phyloP scores from a whole-genome alignment of 2,329 filamentous ascomycete genomes.

The Achaetomium macrosporum region DNA sequence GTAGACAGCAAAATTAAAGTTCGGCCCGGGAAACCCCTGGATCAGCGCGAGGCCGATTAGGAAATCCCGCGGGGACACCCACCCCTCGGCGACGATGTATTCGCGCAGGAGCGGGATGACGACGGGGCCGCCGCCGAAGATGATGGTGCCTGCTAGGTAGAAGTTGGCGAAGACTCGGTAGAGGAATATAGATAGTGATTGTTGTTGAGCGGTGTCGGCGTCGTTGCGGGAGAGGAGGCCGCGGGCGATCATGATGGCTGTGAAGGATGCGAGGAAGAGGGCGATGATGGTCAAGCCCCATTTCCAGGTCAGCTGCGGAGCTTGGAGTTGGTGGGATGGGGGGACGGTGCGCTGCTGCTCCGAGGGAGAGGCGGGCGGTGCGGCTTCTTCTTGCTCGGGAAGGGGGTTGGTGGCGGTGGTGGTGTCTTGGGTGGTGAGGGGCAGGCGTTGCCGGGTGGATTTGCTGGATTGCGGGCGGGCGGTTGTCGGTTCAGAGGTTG shows the following conservation, averaged over 20 bases:
- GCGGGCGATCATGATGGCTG: conserved; percentile 48
- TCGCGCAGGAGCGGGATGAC: conserved; percentile 58
- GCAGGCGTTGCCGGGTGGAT: conserved; percentile 5
- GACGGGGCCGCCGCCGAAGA: conserved; percentile 59
- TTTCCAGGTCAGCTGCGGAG: conserved; percentile 41
- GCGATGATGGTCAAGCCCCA: conserved; percentile 37
- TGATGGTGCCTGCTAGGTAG: conserved; percentile 66
- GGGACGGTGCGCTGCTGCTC: conserved; percentile 31
- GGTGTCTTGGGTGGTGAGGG: not conserved
- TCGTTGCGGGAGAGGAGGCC: conserved; percentile 29
- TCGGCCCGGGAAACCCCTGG: conserved; percentile 55
- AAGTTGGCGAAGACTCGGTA: conserved; percentile 65
- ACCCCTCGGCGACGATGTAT: conserved; percentile 60
- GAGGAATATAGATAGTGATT: conserved; percentile 33
- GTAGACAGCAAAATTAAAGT: conserved; percentile 48
- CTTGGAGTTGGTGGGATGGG: conserved; percentile 32
- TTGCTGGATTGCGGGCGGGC: not conserved
- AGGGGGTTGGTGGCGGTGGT: not conserved
- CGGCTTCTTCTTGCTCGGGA: not conserved
- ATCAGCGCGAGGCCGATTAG: conserved; percentile 66
- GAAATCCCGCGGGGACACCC: conserved; percentile 66
- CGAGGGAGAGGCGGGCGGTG: conserved; percentile 14
- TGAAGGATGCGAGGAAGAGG: conserved; percentile 51
- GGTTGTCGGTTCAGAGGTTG: not conserved
- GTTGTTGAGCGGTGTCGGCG: conserved; percentile 23